Conservation (phyloP, 306 rosid genomes). For the Arachis stenosperma region DNA sequence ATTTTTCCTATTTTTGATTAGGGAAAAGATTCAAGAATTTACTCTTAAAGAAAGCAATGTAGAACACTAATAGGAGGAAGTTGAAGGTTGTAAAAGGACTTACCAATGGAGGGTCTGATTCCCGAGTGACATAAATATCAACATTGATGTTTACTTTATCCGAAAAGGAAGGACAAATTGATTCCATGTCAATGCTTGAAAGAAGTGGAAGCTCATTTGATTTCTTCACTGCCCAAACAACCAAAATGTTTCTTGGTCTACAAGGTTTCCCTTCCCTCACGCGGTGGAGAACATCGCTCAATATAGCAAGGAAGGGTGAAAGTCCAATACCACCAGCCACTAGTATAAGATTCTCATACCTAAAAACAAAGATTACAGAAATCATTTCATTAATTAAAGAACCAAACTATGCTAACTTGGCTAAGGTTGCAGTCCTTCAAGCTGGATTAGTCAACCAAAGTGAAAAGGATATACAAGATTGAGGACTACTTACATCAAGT, state of each 20-base stretch:
- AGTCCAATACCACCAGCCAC: slow-evolving; percentile 98
- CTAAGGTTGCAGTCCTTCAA: neutral
- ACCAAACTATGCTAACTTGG: slow-evolving; percentile 3
- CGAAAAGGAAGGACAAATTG: slow-evolving; percentile 64
- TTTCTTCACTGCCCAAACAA: slow-evolving; percentile 88
- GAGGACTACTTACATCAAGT: slow-evolving; percentile 63
- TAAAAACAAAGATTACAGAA: slow-evolving; percentile 41
- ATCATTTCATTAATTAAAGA: slow-evolving; percentile 26
- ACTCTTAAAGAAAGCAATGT: neutral
- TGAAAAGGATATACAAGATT: too few species aligned
- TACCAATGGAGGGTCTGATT: slow-evolving; percentile 86
- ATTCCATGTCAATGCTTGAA: slow-evolving; percentile 68
- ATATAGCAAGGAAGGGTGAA: slow-evolving; percentile 88
- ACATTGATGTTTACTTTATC: slow-evolving; percentile 61
- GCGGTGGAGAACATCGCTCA: slow-evolving; percentile 87
- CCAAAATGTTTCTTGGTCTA: slow-evolving; percentile 58
- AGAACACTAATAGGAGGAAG: slow-evolving; percentile 11
- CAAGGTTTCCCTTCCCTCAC: slow-evolving; percentile 74
- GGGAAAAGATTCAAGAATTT: too few species aligned
- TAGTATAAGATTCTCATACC: slow-evolving; percentile 85
- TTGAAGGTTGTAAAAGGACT: slow-evolving; percentile 29
- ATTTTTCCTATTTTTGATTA: too few species aligned
- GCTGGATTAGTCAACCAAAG: too few species aligned
- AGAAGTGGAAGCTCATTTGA: slow-evolving; percentile 84
- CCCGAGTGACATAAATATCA: slow-evolving; percentile 74